Evolutionary conservation across 75 land plant species (phyloP).

Genomic region (Isoetes taiwanensis): DNA sequence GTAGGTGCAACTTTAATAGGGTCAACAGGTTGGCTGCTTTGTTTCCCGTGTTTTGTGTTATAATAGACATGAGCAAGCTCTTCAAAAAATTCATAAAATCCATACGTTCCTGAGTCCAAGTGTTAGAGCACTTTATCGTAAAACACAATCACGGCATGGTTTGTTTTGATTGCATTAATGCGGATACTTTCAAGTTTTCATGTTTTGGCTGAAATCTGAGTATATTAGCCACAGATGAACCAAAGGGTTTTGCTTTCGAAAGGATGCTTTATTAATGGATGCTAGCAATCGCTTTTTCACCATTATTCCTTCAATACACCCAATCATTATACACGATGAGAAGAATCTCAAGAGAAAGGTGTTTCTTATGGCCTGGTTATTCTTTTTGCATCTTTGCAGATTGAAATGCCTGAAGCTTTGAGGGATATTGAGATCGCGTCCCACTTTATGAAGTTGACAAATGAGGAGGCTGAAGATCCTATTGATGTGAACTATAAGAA

Average conservation of each 20-base stretch:
- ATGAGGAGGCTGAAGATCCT: constrained; percentile 47
- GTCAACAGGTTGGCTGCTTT: no score
- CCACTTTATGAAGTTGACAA: constrained; percentile 48
- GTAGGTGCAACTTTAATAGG: no score
- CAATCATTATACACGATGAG: constrained; percentile 64
- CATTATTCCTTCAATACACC: constrained; percentile 86
- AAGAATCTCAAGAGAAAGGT: constrained; percentile 79
- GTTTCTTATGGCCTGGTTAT: no score
- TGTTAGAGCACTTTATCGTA: no score
- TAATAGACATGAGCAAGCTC: no score
- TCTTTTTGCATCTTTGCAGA: no score
- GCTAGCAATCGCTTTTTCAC: constrained; percentile 98
- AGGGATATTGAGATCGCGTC: constrained; percentile 97
- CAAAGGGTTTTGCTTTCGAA: constrained; percentile 25
- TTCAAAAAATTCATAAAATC: no score
- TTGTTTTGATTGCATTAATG: no score
- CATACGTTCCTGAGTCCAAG: no score
- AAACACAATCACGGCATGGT: no score
- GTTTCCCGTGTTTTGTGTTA: no score
- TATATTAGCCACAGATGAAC: constrained; percentile 23
- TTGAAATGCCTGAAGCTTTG: constrained; percentile 90
- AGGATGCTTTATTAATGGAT: constrained; percentile 61
- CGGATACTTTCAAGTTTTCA: constrained; percentile 64
- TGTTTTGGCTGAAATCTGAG: constrained; percentile 90
- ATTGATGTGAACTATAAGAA: constrained; percentile 79